These are phyloP conservation scores for Debaryomyces subglobosus DNA, from an alignment of 1,139 yeast species.

Conservation along the genomic window DNA sequence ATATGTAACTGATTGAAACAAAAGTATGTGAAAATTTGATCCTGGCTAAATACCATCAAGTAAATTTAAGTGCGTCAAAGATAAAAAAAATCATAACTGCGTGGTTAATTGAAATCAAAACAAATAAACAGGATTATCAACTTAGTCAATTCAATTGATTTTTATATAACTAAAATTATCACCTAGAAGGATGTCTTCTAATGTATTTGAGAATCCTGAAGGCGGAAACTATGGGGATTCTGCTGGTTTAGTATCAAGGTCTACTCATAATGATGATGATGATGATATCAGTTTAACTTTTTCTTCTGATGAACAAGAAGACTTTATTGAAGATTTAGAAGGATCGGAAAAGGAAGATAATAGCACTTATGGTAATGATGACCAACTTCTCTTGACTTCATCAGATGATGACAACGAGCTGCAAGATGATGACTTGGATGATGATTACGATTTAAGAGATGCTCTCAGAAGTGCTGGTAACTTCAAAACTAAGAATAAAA, in stretches of 20 bases:
- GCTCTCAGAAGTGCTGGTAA: constrained; percentile 66
- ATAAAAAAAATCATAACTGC: constrained; percentile 15
- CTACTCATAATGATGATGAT: constrained; percentile 9
- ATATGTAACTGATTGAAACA: not conserved
- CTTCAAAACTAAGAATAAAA: constrained; percentile 53
- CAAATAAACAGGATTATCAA: not conserved
- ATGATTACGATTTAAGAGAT: constrained; percentile 55
- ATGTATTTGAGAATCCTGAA: constrained; percentile 20
- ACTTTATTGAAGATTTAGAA: constrained; percentile 19
- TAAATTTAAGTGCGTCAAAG: not conserved
- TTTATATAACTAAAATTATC: not conserved
- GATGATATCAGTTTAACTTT: constrained; percentile 13
- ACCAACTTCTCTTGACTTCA: constrained; percentile 17
- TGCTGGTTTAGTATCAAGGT: not conserved
- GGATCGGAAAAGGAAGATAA: constrained; percentile 17
- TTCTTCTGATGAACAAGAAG: constrained; percentile 20
- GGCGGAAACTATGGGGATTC: constrained; percentile 6
- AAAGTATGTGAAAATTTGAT: not conserved
- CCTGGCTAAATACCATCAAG: not conserved
- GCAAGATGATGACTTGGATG: constrained; percentile 39
- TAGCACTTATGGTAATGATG: constrained; percentile 13
- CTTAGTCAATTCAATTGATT: not conserved
- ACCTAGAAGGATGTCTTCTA: constrained; percentile 15
- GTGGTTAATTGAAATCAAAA: constrained; percentile 29
- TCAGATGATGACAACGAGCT: constrained; percentile 24